A percentile compares a stretch with the other conserved stretches of the same genome.
phyloP scores from a whole-genome alignment of 73 alveolate genomes.

The Paramecium sonneborni region DNA sequence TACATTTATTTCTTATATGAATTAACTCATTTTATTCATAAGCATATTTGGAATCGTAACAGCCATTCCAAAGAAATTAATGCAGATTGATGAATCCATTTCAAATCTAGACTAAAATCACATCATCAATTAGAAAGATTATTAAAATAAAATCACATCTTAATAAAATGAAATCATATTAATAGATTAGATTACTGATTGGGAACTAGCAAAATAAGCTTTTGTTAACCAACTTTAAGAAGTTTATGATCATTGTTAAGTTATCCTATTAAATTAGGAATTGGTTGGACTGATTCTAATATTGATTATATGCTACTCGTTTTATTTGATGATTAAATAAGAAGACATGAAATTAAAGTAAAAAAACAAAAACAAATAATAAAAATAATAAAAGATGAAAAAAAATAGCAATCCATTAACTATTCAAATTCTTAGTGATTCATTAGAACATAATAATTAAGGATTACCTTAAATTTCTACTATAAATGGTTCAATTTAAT shows the following conservation, averaged over 20 bases:
- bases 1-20: neutral
- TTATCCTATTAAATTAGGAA: neutral
- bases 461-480: neutral
- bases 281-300: neutral
- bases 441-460: neutral
- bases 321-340: conserved; percentile 13
- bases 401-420: neutral
- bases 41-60: neutral
- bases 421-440: neutral
- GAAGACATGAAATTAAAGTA: neutral
- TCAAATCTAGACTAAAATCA: neutral
- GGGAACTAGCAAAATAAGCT: conserved; percentile 1
- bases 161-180: neutral
- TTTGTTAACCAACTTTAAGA: neutral
- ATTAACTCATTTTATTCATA: neutral
- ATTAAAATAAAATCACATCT: neutral
- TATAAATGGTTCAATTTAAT: neutral
- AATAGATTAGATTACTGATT: neutral
- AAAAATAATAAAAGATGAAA: neutral
- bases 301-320: neutral
- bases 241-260: neutral
- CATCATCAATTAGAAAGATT: neutral
- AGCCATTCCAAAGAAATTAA: neutral
- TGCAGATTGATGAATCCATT: neutral
- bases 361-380: neutral